Base-by-base conservation (phyloP, 2,329 filamentous ascomycete genomes). In the Aspergillus sp. region DNA sequence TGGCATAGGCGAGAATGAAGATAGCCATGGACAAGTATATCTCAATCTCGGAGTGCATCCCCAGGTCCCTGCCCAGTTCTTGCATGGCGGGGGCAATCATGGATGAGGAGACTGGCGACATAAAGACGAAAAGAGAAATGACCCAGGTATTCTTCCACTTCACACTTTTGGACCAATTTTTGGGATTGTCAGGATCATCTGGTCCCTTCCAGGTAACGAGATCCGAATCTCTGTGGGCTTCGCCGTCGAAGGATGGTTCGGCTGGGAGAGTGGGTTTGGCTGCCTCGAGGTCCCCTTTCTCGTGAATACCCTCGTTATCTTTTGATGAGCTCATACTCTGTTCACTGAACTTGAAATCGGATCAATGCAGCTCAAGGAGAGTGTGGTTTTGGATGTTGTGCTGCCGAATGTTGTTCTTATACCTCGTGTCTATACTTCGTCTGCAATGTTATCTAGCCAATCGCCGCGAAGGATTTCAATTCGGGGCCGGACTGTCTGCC, bases 101-200 rank as follows among this genome's bases (percentile, higher is more conserved):
- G 35, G 80, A 81, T 4, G 81, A 84, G 2, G 83, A 82, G 24
- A 87, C 80, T 0, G 84, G 82, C 3, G 82, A 82, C 53, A 86
- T 80, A 58, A 85, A 77, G 4, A 81, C 82, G 63, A 84, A 84
- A 41, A 75, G 69, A 0, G 82, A 78, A 26, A 84, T 70, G 47
- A 82, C 70, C 36, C 81, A 70, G 1, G 80, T 78, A 19, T 76
- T 76, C 1, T 68, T 66, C 84, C 82, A 86, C 66, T 84, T 85
- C 62, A 74, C 77, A 20, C 64, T 66, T n/a, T 65, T 69, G 0
- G 72, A 53, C 82, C 84, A 87, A 67, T 84, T 83, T 47, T 72
- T 70, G 2, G 75, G 74, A 46, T 77, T 74, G 10, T 66, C 65
- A 1, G 71, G 70, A 49, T 77, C 75, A 47, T 83, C 71, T 4